Percentiles rank a stretch among this genome's conserved stretches.
Conservation (phyloP, 768 basidiomycete genomes). For the Pleurotus eryngii region DNA sequence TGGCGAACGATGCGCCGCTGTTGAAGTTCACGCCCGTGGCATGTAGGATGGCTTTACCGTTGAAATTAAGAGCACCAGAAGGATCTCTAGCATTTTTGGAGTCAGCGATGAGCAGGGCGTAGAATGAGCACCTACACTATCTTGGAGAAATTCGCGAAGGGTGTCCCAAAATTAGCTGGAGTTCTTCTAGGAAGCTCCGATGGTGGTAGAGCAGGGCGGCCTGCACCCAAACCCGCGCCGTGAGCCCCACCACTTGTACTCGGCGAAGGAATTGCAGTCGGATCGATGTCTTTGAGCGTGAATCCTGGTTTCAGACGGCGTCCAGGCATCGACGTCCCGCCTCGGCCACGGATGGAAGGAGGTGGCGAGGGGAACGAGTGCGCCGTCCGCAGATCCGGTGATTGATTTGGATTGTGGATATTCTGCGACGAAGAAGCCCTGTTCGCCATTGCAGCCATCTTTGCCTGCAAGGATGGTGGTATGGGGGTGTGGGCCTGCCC, state of each 20-base stretch:
- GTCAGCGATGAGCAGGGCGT: constrained; percentile 7
- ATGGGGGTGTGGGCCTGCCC: constrained; percentile 59
- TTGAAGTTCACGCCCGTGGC: constrained; percentile 84
- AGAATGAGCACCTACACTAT: constrained; percentile 70
- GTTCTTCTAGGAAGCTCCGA: constrained; percentile 30
- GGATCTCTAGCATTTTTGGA: constrained; percentile 66
- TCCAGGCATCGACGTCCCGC: constrained; percentile 29
- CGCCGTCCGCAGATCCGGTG: constrained; percentile 28
- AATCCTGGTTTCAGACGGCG: constrained; percentile 54
- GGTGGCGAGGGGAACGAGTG: constrained; percentile 31
- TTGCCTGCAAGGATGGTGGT: constrained; percentile 86
- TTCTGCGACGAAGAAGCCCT: constrained; percentile 32
- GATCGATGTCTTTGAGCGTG: constrained; percentile 61
- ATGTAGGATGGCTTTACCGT: constrained; percentile 89
- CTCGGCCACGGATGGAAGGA: constrained; percentile 14
- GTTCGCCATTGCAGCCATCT: constrained; percentile 77
- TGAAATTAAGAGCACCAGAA: constrained; percentile 92
- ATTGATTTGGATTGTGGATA: constrained; percentile 25
- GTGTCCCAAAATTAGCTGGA: constrained; percentile 54
- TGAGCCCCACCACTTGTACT: constrained; percentile 49
- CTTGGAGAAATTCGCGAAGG: constrained; percentile 90
- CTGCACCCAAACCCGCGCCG: constrained; percentile 69
- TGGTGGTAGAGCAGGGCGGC: constrained; percentile 51
- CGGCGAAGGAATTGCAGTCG: constrained; percentile 32
- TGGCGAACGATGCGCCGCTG: constrained; percentile 84